Percentiles rank a stretch among this genome's conserved stretches.
Conservation (phyloP, 495 filamentous ascomycete genomes). For the Neurospora sp. region DNA sequence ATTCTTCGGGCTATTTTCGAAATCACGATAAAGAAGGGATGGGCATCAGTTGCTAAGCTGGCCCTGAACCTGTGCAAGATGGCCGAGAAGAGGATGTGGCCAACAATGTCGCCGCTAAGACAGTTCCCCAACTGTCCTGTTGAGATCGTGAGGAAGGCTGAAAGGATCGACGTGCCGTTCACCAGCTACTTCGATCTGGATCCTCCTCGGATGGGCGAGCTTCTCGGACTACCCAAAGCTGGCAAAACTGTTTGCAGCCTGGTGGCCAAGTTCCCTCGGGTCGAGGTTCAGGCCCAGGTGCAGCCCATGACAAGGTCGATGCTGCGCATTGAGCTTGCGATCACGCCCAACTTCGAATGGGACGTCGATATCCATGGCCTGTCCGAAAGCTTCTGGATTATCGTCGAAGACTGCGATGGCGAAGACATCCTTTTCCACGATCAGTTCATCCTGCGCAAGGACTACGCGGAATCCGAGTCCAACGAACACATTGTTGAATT, state of each 20-base stretch:
- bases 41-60: slow-evolving; percentile 86
- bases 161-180: slow-evolving; percentile 93
- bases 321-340: slow-evolving; percentile 87
- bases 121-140: slow-evolving; percentile 76
- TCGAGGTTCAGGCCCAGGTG: slow-evolving; percentile 85
- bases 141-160: slow-evolving; percentile 85
- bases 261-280: slow-evolving; percentile 83
- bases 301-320: slow-evolving; percentile 93
- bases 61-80: slow-evolving; percentile 96
- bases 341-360: slow-evolving; percentile 94
- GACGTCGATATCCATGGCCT: slow-evolving; percentile 79
- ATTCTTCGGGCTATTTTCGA: slow-evolving; percentile 95
- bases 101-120: slow-evolving; percentile 89
- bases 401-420: slow-evolving; percentile 95
- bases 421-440: slow-evolving; percentile 95
- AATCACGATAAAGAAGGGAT: slow-evolving; percentile 91
- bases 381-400: slow-evolving; percentile 90
- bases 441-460: slow-evolving; percentile 80
- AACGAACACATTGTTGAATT: slow-evolving; percentile 98
- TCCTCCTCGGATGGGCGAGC: slow-evolving; percentile 91
- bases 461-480: slow-evolving; percentile 66
- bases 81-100: slow-evolving; percentile 99
- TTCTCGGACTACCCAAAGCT: slow-evolving; percentile 84
- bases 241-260: slow-evolving; percentile 77
- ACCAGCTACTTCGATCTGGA: slow-evolving; percentile 90